phyloP scores from a whole-genome alignment of 139 green algal genomes.

The Micractinium sp. region DNA sequence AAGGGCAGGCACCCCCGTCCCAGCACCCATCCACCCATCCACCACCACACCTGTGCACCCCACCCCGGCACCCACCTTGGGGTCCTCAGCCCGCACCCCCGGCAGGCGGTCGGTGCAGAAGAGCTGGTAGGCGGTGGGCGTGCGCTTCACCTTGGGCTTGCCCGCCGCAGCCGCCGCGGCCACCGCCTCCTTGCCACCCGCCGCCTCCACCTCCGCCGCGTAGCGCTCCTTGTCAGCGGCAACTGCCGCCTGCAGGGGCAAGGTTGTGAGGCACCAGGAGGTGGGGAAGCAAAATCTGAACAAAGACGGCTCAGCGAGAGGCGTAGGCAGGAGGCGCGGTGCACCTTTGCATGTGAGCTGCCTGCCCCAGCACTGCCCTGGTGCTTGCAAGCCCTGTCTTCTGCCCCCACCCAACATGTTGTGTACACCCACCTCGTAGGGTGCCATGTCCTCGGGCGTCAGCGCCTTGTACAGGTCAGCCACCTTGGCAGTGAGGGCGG shows the following conservation, averaged over 20 bases:
- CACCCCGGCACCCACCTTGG: background rate
- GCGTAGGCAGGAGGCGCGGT: no score
- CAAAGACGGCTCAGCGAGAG: no score
- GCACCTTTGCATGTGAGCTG: background rate
- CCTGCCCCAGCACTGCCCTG: background rate
- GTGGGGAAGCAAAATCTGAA: background rate
- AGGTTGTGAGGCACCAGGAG: background rate
- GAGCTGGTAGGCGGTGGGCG: slow-evolving; percentile 20
- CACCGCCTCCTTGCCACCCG: background rate
- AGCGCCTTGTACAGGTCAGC: slow-evolving; percentile 14
- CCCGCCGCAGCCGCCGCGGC: background rate
- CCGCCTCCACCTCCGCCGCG: slow-evolving; percentile 2
- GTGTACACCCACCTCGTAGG: background rate
- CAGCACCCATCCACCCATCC: background rate
- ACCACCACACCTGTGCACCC: background rate
- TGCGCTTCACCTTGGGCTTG: background rate
- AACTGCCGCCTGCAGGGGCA: background rate
- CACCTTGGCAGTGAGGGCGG: background rate
- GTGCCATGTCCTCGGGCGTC: background rate
- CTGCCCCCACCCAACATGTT: background rate
- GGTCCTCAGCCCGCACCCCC: background rate
- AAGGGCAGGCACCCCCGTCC: background rate
- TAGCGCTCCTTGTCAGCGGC: slow-evolving; percentile 20
- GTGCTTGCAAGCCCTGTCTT: background rate
- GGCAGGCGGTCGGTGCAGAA: slow-evolving; percentile 11